A percentile compares a stretch with the other conserved stretches of the same genome.
Conservation (phyloP, 2,329 filamentous ascomycete species). For the Pezicula carpinea region DNA sequence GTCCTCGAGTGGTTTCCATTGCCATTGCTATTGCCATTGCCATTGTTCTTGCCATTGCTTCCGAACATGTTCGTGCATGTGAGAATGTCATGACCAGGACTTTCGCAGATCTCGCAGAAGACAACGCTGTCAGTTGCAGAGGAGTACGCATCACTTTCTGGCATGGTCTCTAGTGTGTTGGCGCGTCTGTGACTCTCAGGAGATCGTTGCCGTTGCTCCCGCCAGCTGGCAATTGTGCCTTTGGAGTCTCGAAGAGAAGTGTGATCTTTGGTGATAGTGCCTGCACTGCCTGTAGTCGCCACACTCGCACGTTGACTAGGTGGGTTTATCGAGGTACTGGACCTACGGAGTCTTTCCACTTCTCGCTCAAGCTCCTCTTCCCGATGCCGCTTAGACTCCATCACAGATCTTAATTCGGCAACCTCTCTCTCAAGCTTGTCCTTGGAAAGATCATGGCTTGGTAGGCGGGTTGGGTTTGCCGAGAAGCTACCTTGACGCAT, state of each 20-base stretch:
- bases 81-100: conserved; percentile 85
- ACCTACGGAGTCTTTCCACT: conserved; percentile 59
- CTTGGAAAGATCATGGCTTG: conserved; percentile 44
- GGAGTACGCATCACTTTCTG: conserved; percentile 65
- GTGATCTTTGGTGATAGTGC: conserved; percentile 37
- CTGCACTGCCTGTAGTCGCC: conserved; percentile 42
- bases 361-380: conserved; percentile 87
- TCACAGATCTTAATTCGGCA: conserved; percentile 66
- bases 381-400: conserved; percentile 66
- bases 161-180: conserved; percentile 62
- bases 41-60: conserved; percentile 17
- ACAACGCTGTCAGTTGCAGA: conserved; percentile 57
- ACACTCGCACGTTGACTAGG: conserved; percentile 46
- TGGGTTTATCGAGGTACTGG: conserved; percentile 27
- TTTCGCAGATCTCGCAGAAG: conserved; percentile 88
- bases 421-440: conserved; percentile 79
- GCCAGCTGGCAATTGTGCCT: conserved; percentile 57
- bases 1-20: conserved; percentile 4
- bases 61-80: conserved; percentile 87
- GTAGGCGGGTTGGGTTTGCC: conserved; percentile 4
- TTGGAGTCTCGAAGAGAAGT: conserved; percentile 63
- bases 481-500: conserved; percentile 17
- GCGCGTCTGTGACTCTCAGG: conserved; percentile 43
- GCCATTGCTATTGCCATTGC: conserved; percentile 8
- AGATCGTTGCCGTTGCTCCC: conserved; percentile 40